Evolutionary conservation across 352 stramenopile species (phyloP), one percentile per base, ranked within the genome.

Genomic region (Globisporangium radiosum): DNA sequence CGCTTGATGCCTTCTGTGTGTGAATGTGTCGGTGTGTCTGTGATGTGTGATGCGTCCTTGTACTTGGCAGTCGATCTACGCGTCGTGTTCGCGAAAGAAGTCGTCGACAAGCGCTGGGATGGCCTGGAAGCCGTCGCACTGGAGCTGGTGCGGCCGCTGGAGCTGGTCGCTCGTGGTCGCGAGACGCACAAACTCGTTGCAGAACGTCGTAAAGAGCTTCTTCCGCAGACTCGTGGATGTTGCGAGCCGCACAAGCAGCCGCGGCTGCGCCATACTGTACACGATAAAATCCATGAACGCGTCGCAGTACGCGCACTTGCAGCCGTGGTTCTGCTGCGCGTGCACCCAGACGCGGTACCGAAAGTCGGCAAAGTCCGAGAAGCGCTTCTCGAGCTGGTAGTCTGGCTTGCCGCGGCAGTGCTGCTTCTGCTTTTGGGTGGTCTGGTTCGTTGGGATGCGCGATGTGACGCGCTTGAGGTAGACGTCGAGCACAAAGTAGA

Each of bases 381-480:
- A 84, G 5, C 74, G 74, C 52, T 73, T 70, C 57, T 84, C 67
- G 43, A 84, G 52, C 40, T 78, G 67, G 54, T 78, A 81, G 59
- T 84, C 74, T 3, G 74, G 74, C 25, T 33, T 33, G 25, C 25
- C 25, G 25, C 25, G 25, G 25, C 25, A 33, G 25, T 33, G 25
- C 25, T 33, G 25, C 25, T 33, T 33, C 25, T 33, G 25, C 25
- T 33, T 33, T 33, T 33, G 25, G 25, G 25, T 33, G 25, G 25
- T 69, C 68, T 81, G 75, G 64, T 78, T 77, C 15, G 72, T 81
- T 47, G 75, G 79, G 54, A 90, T 85, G 48, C 77, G 77, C n/a
- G 64, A 83, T 58, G 76, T 72, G 42, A 63, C 64, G 56, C 76
- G 72, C 63, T 88, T 57, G 4, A 88, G 62, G 66, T 71, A 90